Evolutionary conservation across 495 filamentous ascomycete species (phyloP), one percentile per base, ranked within the genome.

Genomic region (Letharia lupina): DNA sequence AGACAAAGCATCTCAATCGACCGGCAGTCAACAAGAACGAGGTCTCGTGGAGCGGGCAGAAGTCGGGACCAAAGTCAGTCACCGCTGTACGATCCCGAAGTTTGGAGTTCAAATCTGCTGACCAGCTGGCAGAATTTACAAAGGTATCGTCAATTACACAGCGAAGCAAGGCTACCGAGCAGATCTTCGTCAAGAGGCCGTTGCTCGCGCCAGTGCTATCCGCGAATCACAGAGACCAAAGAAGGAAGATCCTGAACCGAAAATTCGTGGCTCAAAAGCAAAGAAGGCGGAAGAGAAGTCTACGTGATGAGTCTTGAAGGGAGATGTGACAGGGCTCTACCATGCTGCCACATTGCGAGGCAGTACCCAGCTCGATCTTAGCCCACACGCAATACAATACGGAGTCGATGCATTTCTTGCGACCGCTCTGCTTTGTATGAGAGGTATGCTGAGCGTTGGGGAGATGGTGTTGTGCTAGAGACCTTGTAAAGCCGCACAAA

Each of bases 181-280:
- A 71, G 94, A 98, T 75, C 83, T 98, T 76, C 90, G 91, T 69
- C 82, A 87, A 73, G 87, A 86, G 70, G 92, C 92, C 69, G 88
- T 98, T 75, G 83, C 93, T 76, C 90, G 94, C 71, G 93, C 89
- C 70, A 91, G 87, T 75, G 90, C 91, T 72, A 84, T 98, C 81
- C 89, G 89, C 76, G 78, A 82, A 70, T 88, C 88, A 64, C 90
- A 96, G 83, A 80, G 81, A 73, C 76, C 86, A 64, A 85, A 87
- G 80, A 96, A 96, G 86, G 85, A 88, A 28, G 74, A 79, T 63
- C 84, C 86, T 70, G 84, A 83, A 77, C 70, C 73, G 69, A 96
- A 96, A 87, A 79, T 80, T 69, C 83, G 94, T 70, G 93, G 94
- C 57, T 79, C 81, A 35, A 91, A 91, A 82, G 94, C 92, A 68